A percentile compares a stretch with the other conserved stretches of the same genome.
Evolutionary conservation across 768 basidiomycete species (phyloP).

Genomic region (Xerocomus brunneocitrinus): DNA sequence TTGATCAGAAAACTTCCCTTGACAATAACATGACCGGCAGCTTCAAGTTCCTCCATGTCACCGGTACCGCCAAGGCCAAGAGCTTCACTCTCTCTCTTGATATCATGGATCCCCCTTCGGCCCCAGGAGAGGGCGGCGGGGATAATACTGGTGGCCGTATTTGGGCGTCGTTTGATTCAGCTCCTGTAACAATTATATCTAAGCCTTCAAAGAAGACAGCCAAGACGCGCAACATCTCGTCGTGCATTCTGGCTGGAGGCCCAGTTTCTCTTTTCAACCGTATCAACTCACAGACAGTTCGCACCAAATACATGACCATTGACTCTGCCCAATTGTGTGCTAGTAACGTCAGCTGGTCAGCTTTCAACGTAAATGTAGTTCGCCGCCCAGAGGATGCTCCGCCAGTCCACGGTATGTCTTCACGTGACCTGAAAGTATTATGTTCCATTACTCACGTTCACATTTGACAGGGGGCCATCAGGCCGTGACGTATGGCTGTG

Average conservation of each 20-base stretch:
- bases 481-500: conserved; percentile 88
- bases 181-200: conserved; percentile 91
- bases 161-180: conserved; percentile 91
- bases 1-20: conserved; percentile 78
- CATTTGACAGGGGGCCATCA: conserved; percentile 56
- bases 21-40: conserved; percentile 83
- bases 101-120: conserved; percentile 69
- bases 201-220: conserved; percentile 97
- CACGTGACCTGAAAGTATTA: conserved; percentile 45
- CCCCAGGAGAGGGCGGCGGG: conserved; percentile 35
- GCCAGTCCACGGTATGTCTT: conserved; percentile 57
- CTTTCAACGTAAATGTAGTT: conserved; percentile 89
- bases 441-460: conserved; percentile 39
- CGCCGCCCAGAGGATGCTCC: conserved; percentile 63
- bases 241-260: conserved; percentile 84
- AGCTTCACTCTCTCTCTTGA: conserved; percentile 84
- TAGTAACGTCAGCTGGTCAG: conserved; percentile 90
- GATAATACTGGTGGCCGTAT: conserved; percentile 51
- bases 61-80: conserved; percentile 84
- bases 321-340: conserved; percentile 79
- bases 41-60: conserved; percentile 90
- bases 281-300: conserved; percentile 94
- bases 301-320: conserved; percentile 96
- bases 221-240: conserved; percentile 88
- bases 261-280: conserved; percentile 93